Evolutionary conservation across 106 monocot species (phyloP).

Genomic region (Dendrobium officinale): DNA sequence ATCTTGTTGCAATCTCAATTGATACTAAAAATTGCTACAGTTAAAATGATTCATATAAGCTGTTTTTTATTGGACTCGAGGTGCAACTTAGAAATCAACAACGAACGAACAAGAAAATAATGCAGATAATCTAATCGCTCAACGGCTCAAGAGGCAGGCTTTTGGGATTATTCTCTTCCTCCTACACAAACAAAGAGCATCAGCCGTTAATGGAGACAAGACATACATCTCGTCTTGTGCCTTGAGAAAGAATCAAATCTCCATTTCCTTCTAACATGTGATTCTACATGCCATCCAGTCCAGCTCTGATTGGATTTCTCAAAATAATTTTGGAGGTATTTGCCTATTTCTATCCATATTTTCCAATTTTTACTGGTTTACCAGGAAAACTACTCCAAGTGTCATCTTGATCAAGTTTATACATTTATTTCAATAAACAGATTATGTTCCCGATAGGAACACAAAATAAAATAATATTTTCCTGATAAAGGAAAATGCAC

Average conservation of each 20-base stretch:
- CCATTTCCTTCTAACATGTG: no score
- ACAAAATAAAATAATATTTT: slow-evolving; percentile 1
- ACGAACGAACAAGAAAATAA: neutral
- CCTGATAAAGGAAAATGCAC: neutral
- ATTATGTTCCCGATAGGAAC: neutral
- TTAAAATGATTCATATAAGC: neutral
- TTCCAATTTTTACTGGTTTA: neutral
- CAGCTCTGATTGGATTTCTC: neutral
- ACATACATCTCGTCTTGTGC: neutral
- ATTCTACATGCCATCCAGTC: neutral
- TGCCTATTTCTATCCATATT: no score
- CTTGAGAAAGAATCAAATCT: neutral
- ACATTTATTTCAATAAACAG: neutral
- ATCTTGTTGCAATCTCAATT: no score
- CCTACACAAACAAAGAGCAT: neutral
- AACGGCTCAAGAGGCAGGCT: neutral
- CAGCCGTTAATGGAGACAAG: neutral
- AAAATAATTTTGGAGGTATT: no score
- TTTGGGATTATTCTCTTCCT: neutral
- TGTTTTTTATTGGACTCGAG: neutral
- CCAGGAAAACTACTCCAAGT: neutral
- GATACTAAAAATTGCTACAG: neutral
- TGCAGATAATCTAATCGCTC: neutral
- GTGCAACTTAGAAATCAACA: neutral
- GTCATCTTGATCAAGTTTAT: neutral